Base-by-base conservation (phyloP, 2,329 filamentous ascomycete genomes). In the Aspergillus intermedius region DNA sequence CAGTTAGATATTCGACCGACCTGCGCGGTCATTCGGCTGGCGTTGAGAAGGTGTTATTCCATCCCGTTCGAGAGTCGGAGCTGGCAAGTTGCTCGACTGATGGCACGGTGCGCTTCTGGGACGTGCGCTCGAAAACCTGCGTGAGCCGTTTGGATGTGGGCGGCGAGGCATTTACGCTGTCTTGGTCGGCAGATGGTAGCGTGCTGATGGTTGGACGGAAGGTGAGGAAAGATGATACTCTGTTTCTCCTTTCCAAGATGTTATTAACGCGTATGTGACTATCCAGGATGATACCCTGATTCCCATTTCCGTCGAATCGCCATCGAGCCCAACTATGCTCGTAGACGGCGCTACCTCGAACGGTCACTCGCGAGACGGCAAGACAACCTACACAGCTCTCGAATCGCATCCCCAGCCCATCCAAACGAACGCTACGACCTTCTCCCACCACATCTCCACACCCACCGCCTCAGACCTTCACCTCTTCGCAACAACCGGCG, bases 91-190 rank as follows among this genome's bases (percentile, higher is more conserved):
- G 73, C 54, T 74, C 73, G 1, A 70, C 66, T 1, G 74, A 77
- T 59, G 74, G 74, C 2, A 75, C 73, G 2, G 73, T 76, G 43
- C 68, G 73, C 37, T 72, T 77, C 52, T 77, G 74, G 74, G 74
- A 77, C 58, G 74, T 76, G 21, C 67, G 74, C 40, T 72, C 70
- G 12, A 76, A 76, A 58, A 70, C 62, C 2, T 75, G 73, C 49
- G 68, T 74, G 15, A 72, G 70, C 52, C 71, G 68, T 43, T 57
- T 77, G 5, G 72, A 75, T 52, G 66, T 77, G n/a, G 74, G 74
- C 40, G 73, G 72, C 22, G 74, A 76, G 52, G 72, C 72, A 12
- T 74, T 77, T 50, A 76, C 73, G 1, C 55, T 77, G 40, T 68
- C 71, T 8, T 77, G 74, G 74, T 70, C 71, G 40, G 67, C 70